Conservation (phyloP, 345 rosid genomes). For the Zanthoxylum bungeanum region DNA sequence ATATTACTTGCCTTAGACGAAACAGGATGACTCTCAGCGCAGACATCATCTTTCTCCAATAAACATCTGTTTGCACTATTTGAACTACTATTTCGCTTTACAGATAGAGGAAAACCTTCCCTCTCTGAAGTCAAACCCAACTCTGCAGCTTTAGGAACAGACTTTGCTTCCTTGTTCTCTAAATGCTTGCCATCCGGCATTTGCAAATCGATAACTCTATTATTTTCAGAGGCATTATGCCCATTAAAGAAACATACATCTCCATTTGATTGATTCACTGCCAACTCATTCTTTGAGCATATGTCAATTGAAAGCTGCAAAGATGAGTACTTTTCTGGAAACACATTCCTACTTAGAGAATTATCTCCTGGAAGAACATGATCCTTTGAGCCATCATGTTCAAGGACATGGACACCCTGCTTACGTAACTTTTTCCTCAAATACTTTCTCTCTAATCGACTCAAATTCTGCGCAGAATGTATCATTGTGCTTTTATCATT, state of each 20-base stretch:
- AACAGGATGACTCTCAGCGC: neutral
- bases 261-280: neutral
- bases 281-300: neutral
- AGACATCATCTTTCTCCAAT: slow-evolving; percentile 10
- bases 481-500: neutral
- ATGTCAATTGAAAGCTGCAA: neutral
- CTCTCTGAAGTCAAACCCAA: neutral
- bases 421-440: slow-evolving; percentile 7
- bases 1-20: neutral
- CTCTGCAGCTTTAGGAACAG: slow-evolving; percentile 1
- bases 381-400: neutral
- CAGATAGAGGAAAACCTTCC: neutral
- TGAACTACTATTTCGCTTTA: slow-evolving; percentile 8
- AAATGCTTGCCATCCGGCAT: neutral
- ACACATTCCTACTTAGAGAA: neutral
- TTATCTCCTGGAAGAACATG: neutral
- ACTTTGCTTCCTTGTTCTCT: slow-evolving; percentile 9
- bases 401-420: slow-evolving; percentile 3
- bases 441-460: neutral
- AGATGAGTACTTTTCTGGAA: slow-evolving; percentile 4
- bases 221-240: neutral
- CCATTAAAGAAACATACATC: neutral
- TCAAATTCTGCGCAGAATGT: neutral
- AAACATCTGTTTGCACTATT: slow-evolving; percentile 7
- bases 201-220: neutral